These are phyloP conservation scores for Panellus pusillus DNA, from an alignment of 768 basidiomycete genomes.

Conservation along the genomic window DNA sequence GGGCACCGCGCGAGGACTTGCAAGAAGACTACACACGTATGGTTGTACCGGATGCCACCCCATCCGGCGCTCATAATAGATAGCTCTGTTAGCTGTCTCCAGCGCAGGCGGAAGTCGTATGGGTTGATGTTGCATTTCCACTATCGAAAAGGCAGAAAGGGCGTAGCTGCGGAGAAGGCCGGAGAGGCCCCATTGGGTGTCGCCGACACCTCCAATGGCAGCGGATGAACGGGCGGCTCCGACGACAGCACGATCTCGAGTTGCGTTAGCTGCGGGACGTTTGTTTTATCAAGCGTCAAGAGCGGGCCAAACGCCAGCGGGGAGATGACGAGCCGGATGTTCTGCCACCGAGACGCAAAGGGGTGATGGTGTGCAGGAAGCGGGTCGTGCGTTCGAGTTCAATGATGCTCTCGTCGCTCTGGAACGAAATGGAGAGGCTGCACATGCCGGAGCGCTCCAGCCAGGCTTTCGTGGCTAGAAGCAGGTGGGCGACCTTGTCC, in stretches of 20 bases:
- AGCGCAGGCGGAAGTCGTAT: neutral
- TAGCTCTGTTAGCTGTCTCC: neutral
- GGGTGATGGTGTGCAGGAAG: no score
- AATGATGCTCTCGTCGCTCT: no score
- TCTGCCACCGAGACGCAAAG: no score
- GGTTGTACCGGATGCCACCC: no score
- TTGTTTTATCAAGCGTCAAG: neutral
- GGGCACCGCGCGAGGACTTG: neutral
- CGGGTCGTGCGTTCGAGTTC: neutral
- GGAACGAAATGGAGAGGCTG: no score
- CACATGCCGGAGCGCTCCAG: no score
- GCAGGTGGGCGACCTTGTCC: neutral
- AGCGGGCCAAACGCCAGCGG: neutral
- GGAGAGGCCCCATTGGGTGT: neutral
- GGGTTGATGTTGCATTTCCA: neutral
- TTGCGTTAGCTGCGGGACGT: slow-evolving; percentile 4
- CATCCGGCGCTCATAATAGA: neutral
- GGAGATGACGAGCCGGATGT: no score
- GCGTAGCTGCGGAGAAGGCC: neutral
- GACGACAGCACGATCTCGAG: no score
- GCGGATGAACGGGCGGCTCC: neutral
- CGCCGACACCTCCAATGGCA: no score
- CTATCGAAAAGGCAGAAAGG: neutral
- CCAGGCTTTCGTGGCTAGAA: no score
- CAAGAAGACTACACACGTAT: neutral